A percentile compares a stretch with the other conserved stretches of the same genome.
phyloP scores from a whole-genome alignment of 306 rosid genomes.

The Trifolium subterraneum region DNA sequence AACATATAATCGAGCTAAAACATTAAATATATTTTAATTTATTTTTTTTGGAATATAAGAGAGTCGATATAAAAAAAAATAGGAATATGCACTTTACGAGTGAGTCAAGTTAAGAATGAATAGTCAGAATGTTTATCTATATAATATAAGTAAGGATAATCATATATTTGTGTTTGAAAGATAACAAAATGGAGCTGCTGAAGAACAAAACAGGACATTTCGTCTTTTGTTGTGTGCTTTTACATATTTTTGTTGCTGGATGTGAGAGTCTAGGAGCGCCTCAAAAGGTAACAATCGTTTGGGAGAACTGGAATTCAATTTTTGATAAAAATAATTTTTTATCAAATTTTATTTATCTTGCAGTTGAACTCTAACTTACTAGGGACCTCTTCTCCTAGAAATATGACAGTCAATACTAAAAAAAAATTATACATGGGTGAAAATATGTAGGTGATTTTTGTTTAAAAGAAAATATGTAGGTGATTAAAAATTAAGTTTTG shows the following conservation, averaged over 20 bases:
- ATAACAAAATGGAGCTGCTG: slow-evolving; percentile 30
- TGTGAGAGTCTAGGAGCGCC: slow-evolving; percentile 52
- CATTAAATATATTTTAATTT: neutral
- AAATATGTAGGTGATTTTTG: too few species aligned
- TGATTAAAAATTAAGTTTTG: too few species aligned
- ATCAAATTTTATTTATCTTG: too few species aligned
- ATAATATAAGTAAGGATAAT: neutral
- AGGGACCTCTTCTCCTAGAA: too few species aligned
- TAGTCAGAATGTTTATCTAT: slow-evolving; percentile 15
- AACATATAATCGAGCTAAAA: neutral
- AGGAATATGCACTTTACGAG: slow-evolving; percentile 53
- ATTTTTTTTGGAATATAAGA: too few species aligned
- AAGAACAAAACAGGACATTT: slow-evolving; percentile 23
- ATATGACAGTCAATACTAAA: too few species aligned
- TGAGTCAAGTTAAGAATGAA: slow-evolving; percentile 62
- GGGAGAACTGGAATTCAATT: too few species aligned
- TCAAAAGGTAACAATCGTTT: slow-evolving; percentile 59
- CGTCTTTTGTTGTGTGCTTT: slow-evolving; percentile 39
- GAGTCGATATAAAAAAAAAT: too few species aligned
- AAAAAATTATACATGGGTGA: too few species aligned
- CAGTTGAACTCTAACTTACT: too few species aligned
- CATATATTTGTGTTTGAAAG: slow-evolving; percentile 20
- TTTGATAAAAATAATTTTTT: too few species aligned
- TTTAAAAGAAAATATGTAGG: too few species aligned
- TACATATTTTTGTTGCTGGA: slow-evolving; percentile 47